These are phyloP conservation scores for Gilbertella persicaria DNA, from an alignment of 371 early-diverging fungal genomes.

Conservation along the genomic window DNA sequence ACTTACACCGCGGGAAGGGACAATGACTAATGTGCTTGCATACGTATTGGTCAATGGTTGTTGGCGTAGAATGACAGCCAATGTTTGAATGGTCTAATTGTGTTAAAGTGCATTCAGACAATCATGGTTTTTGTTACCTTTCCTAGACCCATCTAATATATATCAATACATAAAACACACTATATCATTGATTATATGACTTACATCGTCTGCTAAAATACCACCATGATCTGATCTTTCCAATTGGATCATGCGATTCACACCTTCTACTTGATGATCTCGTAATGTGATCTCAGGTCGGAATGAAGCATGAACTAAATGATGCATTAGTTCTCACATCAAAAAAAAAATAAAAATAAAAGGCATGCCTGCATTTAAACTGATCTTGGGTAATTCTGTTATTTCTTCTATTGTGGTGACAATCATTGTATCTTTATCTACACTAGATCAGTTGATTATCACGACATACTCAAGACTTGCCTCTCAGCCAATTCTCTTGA, in stretches of 20 bases:
- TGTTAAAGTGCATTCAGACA: not conserved
- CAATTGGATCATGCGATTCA: conserved; percentile 37
- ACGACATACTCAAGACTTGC: conserved; percentile 9
- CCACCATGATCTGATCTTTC: conserved; percentile 41
- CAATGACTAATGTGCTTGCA: conserved; percentile 38
- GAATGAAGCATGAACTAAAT: conserved; percentile 37
- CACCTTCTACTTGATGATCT: conserved; percentile 44
- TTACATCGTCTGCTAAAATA: conserved; percentile 47
- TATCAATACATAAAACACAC: no score
- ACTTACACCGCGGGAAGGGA: conserved; percentile 43
- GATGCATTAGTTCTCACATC: not conserved
- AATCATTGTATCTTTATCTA: conserved; percentile 41
- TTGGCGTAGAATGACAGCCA: conserved; percentile 37
- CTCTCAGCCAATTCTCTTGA: conserved; percentile 38
- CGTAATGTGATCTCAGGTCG: conserved; percentile 27
- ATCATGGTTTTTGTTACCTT: conserved; percentile 23
- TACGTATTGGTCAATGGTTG: conserved; percentile 33
- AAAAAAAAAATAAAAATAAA: not conserved
- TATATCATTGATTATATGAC: no score
- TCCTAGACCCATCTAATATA: conserved; percentile 44
- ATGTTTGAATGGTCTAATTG: conserved; percentile 38
- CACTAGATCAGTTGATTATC: not conserved
- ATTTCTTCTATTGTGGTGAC: conserved; percentile 29
- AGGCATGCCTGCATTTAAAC: conserved; percentile 36
- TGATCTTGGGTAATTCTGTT: conserved; percentile 30